A percentile compares a stretch with the other conserved stretches of the same genome.
phyloP scores from a whole-genome alignment of 306 rosid species.

The Malus sylvestris region DNA sequence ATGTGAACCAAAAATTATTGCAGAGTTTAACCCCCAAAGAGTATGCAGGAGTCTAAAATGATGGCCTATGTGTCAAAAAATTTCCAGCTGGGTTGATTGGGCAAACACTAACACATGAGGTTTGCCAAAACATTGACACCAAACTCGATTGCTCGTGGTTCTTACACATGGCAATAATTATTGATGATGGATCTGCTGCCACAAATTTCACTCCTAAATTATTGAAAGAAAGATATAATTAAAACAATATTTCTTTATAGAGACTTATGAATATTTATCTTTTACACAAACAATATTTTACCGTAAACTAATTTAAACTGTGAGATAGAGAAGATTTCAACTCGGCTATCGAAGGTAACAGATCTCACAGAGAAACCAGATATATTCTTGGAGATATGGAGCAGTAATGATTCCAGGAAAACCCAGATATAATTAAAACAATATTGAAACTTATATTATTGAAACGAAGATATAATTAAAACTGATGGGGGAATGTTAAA shows the following conservation, averaged over 20 bases:
- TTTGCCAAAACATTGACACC: neutral
- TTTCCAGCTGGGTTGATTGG: neutral
- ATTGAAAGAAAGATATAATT: neutral
- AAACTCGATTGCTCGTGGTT: neutral
- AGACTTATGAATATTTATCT: no score
- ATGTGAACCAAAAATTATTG: neutral
- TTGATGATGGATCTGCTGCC: neutral
- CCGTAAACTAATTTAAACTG: no score
- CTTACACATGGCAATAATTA: slow-evolving; percentile 1
- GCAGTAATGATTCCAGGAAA: no score
- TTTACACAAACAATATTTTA: no score
- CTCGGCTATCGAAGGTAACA: no score
- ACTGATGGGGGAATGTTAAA: no score
- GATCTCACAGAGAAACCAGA: no score
- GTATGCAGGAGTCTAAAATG: neutral
- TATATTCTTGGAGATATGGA: no score
- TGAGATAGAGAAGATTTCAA: no score
- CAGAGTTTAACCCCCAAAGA: neutral
- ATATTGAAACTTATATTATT: neutral
- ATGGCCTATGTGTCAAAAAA: neutral
- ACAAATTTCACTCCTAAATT: neutral
- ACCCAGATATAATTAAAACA: no score
- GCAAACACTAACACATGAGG: neutral
- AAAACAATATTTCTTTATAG: no score
- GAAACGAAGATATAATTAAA: neutral